Evolutionary conservation across 1,284 basidiomycete species (phyloP), one percentile per base, ranked within the genome.

Genomic region (Cryptococcus neoformans): DNA sequence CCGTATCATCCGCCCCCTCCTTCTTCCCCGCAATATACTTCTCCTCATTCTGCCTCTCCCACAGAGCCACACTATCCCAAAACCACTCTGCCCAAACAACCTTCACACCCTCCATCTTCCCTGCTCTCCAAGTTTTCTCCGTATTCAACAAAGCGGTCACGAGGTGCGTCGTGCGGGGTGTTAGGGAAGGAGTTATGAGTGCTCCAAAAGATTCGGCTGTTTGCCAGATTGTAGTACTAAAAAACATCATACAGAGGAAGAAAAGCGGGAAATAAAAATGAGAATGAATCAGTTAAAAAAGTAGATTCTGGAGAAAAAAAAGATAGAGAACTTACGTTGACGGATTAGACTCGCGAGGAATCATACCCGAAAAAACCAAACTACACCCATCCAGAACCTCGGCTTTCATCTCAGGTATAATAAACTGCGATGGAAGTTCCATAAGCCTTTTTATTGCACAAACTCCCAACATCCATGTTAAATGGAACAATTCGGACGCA

Each of bases 51-150:
- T 70, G 68, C 12, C 67, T 67, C 35, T 63, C 76, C 93, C 93
- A 98, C 38, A 87, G 79, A 14, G 88, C 87, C 53, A 94, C 81
- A 10, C 87, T 90, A 70, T 93, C 88, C 50, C 85, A 86, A 68
- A 97, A 88, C 94, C 94, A 98, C 8, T 84, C 80, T 3, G 90
- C 79, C 85, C 88, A 89, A 6, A 99, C 92, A 58, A 96, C 84
- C 65, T 88, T 85, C 65, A 91, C 83, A 11, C 83, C 83, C 7
- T 85, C 83, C 17, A 84, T 83, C 64, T 83, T 82, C 41, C 84
- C 82, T 0, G 93, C 92, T 45, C 82, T 80, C 66, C 92, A 87
- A 1, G 95, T 92, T 78, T 99, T 98, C 60, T 88, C 87, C 0
- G 95, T 98, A 39, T 91, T 90, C 54, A 89, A 87, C 80, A 90